A percentile compares a stretch with the other conserved stretches of the same genome.
Evolutionary conservation across 306 rosid species (phyloP).

Genomic region (Cajanus cajan): DNA sequence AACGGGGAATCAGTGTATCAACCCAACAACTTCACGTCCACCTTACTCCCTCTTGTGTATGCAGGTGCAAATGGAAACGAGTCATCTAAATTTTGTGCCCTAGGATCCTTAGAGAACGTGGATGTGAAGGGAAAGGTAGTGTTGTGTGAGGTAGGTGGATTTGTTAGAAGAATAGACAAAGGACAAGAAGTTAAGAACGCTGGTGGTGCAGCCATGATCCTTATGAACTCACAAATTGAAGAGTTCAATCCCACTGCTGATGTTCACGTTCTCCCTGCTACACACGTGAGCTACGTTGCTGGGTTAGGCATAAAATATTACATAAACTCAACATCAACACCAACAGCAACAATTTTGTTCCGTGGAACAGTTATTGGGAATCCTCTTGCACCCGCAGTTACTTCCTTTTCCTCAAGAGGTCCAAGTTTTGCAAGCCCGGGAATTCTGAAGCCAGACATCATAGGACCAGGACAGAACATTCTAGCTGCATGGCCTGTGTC

Average conservation of each 20-base stretch:
- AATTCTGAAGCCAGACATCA: conserved; percentile 62
- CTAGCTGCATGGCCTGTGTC: conserved; percentile 54
- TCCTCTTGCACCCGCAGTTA: conserved; percentile 32
- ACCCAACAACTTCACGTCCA: conserved; percentile 32
- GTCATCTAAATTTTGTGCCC: conserved; percentile 22
- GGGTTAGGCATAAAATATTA: conserved; percentile 41
- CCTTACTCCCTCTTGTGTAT: conserved; percentile 46
- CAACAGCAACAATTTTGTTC: conserved; percentile 40
- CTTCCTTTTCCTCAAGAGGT: conserved; percentile 62
- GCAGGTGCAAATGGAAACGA: conserved; percentile 34
- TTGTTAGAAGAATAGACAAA: conserved; percentile 8
- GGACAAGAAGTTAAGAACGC: conserved; percentile 40
- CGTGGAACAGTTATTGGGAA: conserved; percentile 46
- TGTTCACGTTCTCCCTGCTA: conserved; percentile 52
- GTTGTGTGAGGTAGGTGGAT: conserved; percentile 43
- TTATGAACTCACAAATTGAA: neutral
- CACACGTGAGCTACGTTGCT: conserved; percentile 25
- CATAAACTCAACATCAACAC: conserved; percentile 41
- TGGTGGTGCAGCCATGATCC: conserved; percentile 60
- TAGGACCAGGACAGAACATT: conserved; percentile 57
- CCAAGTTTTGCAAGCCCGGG: conserved; percentile 44
- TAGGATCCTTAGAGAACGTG: conserved; percentile 18
- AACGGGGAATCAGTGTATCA: conserved; percentile 49
- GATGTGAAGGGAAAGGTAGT: conserved; percentile 57
- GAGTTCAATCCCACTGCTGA: conserved; percentile 36